These are phyloP conservation scores for Psophocarpus tetragonolobus DNA, from an alignment of 306 rosid species.

Conservation along the genomic window DNA sequence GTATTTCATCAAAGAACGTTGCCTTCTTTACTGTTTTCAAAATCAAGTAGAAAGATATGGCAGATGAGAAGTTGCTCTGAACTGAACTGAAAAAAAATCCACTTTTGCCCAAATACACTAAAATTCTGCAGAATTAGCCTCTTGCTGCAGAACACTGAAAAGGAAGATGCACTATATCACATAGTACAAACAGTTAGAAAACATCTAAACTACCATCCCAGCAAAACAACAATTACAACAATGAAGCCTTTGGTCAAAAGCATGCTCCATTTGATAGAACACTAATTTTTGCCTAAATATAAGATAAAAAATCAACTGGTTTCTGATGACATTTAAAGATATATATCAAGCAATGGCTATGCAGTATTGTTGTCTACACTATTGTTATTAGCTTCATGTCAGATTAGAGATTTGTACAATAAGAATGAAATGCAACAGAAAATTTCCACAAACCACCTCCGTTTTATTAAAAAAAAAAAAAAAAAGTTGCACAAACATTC, in stretches of 20 bases:
- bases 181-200: neutral
- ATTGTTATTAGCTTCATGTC: neutral
- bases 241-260: neutral
- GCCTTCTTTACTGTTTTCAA: neutral
- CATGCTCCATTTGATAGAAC: neutral
- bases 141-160: neutral
- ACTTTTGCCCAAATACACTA: neutral
- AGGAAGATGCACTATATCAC: conserved; percentile 1
- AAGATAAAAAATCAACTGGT: neutral
- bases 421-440: neutral
- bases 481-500: neutral
- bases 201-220: neutral
- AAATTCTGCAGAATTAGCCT: neutral
- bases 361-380: neutral
- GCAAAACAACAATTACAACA: neutral
- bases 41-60: neutral
- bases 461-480: too few species aligned
- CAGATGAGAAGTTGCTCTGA: neutral
- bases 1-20: neutral
- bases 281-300: neutral
- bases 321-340: neutral
- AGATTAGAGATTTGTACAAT: neutral
- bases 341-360: neutral
- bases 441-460: neutral
- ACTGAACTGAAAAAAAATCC: neutral